phyloP scores from a whole-genome alignment of 352 stramenopile genomes.

The Phytophthora constricta region DNA sequence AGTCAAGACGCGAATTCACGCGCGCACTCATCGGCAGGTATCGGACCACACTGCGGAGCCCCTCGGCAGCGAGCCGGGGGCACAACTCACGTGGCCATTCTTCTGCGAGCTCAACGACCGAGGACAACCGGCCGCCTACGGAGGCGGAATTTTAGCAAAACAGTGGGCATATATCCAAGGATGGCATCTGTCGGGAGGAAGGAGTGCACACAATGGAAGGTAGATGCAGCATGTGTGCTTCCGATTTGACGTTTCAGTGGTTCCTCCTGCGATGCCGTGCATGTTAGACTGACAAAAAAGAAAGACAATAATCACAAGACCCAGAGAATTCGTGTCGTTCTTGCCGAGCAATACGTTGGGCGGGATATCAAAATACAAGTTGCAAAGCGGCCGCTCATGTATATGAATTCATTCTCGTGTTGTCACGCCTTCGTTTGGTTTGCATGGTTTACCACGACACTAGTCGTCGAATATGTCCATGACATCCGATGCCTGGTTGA shows the following conservation, averaged over 20 bases:
- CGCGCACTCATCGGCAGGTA: slow-evolving; percentile 11
- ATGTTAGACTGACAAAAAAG: slow-evolving; percentile 51
- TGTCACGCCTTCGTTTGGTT: neutral
- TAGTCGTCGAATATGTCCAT: slow-evolving; percentile 61
- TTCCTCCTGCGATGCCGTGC: slow-evolving; percentile 34
- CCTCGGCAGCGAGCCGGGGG: slow-evolving; percentile 34
- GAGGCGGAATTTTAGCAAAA: slow-evolving; percentile 50
- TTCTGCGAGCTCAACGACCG: slow-evolving; percentile 38
- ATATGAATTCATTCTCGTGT: neutral
- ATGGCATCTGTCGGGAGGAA: slow-evolving; percentile 21
- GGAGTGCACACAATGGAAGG: slow-evolving; percentile 10
- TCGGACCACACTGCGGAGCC: slow-evolving; percentile 21
- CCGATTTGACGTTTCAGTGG: slow-evolving; percentile 26
- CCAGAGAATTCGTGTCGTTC: slow-evolving; percentile 29
- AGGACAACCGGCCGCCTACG: slow-evolving; percentile 35
- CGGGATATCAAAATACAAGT: slow-evolving; percentile 2
- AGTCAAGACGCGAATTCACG: neutral
- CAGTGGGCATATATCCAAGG: slow-evolving; percentile 27
- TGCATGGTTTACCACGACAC: slow-evolving; percentile 7
- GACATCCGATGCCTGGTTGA: slow-evolving; percentile 26
- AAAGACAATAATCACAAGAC: slow-evolving; percentile 44
- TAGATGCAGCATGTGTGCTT: slow-evolving; percentile 14
- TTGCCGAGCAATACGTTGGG: neutral
- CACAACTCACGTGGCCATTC: slow-evolving; percentile 42
- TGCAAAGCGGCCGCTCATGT: neutral